These are phyloP conservation scores for Jatropha curcas DNA, from an alignment of 345 rosid genomes.

Conservation along the genomic window DNA sequence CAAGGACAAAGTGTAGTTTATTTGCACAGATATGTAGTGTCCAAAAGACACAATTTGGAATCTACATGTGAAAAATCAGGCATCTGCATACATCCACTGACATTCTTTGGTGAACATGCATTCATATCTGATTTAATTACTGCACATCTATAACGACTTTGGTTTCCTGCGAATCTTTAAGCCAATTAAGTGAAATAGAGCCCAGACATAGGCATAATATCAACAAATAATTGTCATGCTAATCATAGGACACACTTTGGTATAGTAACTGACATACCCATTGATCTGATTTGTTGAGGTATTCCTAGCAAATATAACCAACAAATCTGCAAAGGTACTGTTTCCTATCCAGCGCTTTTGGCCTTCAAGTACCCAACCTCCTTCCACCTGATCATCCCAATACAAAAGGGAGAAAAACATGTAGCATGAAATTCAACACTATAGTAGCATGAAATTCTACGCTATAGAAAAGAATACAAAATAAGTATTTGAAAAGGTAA, in stretches of 20 bases:
- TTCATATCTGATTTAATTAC: background rate
- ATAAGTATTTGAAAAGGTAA: background rate
- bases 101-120: background rate
- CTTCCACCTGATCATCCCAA: constrained; percentile 55
- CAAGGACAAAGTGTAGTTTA: background rate
- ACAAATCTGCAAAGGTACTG: constrained; percentile 91
- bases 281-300: constrained; percentile 77
- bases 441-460: constrained; percentile 6
- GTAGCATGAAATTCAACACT: constrained; percentile 12
- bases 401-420: constrained; percentile 12
- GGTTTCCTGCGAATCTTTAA: background rate
- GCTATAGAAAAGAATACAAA: constrained; percentile 4
- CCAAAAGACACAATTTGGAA: background rate
- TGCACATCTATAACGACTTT: background rate
- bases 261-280: constrained; percentile 50
- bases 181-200: background rate
- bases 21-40: background rate
- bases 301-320: constrained; percentile 82
- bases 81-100: background rate
- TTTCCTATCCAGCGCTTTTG: constrained; percentile 99
- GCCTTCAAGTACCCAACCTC: constrained; percentile 91
- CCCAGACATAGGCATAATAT: background rate
- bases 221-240: background rate
- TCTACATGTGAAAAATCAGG: background rate
- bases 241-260: background rate